A percentile compares a stretch with the other conserved stretches of the same genome.
These are phyloP conservation scores for Chytriomyces confervae DNA, from an alignment of 192 early-diverging fungal species.

Conservation along the genomic window DNA sequence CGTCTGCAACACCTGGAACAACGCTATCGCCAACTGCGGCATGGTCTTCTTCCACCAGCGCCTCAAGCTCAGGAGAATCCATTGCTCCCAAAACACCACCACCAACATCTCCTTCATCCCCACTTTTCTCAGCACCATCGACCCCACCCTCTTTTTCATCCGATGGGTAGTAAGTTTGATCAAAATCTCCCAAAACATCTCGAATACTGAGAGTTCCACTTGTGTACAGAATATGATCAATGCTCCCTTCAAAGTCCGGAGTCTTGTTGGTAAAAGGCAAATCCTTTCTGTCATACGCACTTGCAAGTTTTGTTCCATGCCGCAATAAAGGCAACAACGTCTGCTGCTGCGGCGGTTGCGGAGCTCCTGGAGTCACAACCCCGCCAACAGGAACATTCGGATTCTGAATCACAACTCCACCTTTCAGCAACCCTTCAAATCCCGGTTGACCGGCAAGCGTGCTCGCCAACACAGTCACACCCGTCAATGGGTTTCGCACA, in stretches of 20 bases:
- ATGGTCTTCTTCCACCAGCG: background rate
- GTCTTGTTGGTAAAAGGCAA: constrained; percentile 55
- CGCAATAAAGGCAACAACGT: constrained; percentile 26
- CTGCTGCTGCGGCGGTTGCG: constrained; percentile 13
- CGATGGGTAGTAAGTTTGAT: constrained; percentile 27
- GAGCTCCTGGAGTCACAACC: background rate
- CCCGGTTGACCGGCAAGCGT: constrained; percentile 20
- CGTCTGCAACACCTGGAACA: background rate
- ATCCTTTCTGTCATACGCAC: constrained; percentile 44
- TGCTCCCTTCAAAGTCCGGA: constrained; percentile 49
- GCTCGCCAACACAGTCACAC: constrained; percentile 19
- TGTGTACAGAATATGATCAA: constrained; percentile 61
- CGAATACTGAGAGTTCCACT: constrained; percentile 44
- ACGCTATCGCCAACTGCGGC: background rate
- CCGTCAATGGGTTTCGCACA: constrained; percentile 23
- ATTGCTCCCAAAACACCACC: background rate
- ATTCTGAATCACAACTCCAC: constrained; percentile 36
- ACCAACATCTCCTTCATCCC: background rate
- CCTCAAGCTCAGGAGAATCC: background rate
- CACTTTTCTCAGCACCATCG: background rate
- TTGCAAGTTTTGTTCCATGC: constrained; percentile 40
- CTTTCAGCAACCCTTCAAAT: constrained; percentile 33
- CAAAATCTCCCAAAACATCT: constrained; percentile 49
- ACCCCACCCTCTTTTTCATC: background rate
- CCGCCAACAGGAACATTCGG: background rate